Base-by-base conservation (phyloP, 2,329 filamentous ascomycete genomes). In the Phialemonium atrogriseum region DNA sequence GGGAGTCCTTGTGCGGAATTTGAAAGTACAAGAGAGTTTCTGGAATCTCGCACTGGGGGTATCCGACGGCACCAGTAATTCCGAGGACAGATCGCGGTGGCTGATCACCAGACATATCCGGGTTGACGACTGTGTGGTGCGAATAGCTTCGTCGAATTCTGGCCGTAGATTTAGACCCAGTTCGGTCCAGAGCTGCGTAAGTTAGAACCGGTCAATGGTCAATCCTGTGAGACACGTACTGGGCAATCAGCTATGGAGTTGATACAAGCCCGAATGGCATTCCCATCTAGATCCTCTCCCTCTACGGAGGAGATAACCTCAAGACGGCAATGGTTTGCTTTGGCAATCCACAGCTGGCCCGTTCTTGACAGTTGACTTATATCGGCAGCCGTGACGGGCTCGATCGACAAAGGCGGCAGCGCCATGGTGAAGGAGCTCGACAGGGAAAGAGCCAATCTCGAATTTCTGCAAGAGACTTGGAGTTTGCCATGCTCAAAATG, bases 161-260 rank as follows among this genome's bases (percentile, higher is more conserved):
- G 27, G 9, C 19, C 36, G 39, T 7, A 49, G 33, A n/a, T 41
- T 30, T 11, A 49, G 36, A 10, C 45, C 43, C 6, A 41, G 24
- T 9, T 43, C 40, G 21, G 41, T 14, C 46, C 46, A 49, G 10
- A 46, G 25, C 45, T 49, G n/a, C n/a, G n/a, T n/a, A n/a, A n/a
- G n/a, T n/a, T n/a, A n/a, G n/a, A 20, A 7, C 6, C 6, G 9
- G 19, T 37, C 21, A 30, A 15, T 25, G 23, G 11, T n/a, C 9
- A 25, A n/a, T 13, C 15, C 28, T 18, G 11, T 4, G 12, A 7
- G 9, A 7, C 5, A 37, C 39, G 28, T 35, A 46, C 44, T 19
- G 38, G 14, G 17, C 42, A 45, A 5, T 37, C 38, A 10, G 30
- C 20, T 7, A 34, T 26, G 17, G 44, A 21, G n/a, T 24, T 19